phyloP scores from a whole-genome alignment of 202 grass and related monocot species.

The Schoenoplectus triqueter region DNA sequence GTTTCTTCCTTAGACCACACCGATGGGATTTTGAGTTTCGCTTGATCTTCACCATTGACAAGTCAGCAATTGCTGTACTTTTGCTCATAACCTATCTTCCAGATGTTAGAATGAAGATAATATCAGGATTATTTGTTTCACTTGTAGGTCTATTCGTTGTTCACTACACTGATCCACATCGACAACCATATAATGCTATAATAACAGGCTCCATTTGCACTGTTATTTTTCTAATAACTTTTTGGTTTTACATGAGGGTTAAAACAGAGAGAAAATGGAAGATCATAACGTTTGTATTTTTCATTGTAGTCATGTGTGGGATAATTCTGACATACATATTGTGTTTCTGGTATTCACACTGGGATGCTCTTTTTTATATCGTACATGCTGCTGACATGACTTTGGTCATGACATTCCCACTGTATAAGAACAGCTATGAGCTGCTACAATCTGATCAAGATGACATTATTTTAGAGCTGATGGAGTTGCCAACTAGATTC shows the following conservation, averaged over 20 bases:
- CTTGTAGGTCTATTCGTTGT: not conserved
- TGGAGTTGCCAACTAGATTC: conserved; percentile 47
- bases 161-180: conserved; percentile 19
- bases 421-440: not conserved
- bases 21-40: conserved; percentile 29
- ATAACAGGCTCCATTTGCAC: not conserved
- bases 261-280: not conserved
- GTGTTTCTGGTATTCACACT: not conserved
- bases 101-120: not conserved
- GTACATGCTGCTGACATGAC: conserved; percentile 7
- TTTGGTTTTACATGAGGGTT: conserved; percentile 20
- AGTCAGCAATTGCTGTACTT: not conserved
- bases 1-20: not conserved
- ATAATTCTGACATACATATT: not conserved
- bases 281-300: not conserved
- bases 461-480: conserved; percentile 39
- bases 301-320: not conserved
- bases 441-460: not conserved
- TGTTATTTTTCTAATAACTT: not conserved
- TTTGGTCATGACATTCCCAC: not conserved
- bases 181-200: not conserved
- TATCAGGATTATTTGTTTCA: conserved; percentile 3
- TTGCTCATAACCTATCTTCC: conserved; percentile 2
- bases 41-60: conserved; percentile 16
- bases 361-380: conserved; percentile 15